Conservation (phyloP, 306 rosid species). For the Ceratonia siliqua region DNA sequence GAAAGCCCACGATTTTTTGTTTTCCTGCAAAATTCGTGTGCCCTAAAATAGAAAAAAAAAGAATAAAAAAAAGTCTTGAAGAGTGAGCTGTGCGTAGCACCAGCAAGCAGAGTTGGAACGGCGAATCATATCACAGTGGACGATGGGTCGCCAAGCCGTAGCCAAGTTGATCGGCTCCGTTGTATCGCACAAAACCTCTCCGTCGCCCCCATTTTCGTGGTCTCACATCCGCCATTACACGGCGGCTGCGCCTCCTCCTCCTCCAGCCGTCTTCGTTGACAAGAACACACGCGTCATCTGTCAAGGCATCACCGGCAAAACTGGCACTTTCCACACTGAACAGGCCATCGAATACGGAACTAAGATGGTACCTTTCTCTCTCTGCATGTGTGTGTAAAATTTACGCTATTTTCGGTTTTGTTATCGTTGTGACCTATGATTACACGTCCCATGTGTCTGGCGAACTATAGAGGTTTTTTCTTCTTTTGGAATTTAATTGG, state of each 20-base stretch:
- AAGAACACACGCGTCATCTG: constrained; percentile 97
- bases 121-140: constrained; percentile 20
- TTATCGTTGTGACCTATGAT: not conserved
- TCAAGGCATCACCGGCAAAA: constrained; percentile 96
- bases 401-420: not conserved
- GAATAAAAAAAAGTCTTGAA: not conserved
- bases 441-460: not conserved
- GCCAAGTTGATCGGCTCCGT: constrained; percentile 60
- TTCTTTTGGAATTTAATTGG: not conserved
- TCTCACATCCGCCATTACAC: constrained; percentile 54
- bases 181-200: constrained; percentile 52
- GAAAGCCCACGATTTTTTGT: no score
- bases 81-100: not conserved
- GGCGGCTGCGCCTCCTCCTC: constrained; percentile 61
- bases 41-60: not conserved
- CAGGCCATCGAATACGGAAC: constrained; percentile 99
- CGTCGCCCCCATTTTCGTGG: not conserved
- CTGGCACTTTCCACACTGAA: constrained; percentile 93
- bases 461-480: not conserved
- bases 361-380: constrained; percentile 63
- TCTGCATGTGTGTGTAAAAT: not conserved
- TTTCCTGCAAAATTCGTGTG: not conserved
- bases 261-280: constrained; percentile 99
- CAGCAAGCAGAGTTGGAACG: not conserved
- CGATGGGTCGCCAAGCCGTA: constrained; percentile 73